Percentiles rank a stretch among this genome's conserved stretches.
phyloP scores from a whole-genome alignment of 139 green algal species.

The Chlamydomonas schloesseri region DNA sequence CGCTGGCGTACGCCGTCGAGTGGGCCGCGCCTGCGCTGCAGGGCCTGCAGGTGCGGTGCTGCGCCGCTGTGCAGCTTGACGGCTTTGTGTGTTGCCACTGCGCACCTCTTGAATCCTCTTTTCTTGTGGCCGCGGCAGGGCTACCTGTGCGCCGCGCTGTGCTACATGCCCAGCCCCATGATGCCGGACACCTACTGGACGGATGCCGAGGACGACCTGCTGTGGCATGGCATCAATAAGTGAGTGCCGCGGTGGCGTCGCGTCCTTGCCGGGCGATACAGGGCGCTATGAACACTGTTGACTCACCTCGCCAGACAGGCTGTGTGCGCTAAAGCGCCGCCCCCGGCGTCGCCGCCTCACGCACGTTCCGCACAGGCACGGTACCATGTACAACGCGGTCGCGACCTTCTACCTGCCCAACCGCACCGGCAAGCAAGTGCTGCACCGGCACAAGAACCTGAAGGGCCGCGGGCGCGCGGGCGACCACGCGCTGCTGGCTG shows the following conservation, averaged over 20 bases:
- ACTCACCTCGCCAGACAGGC: too few relatives aligned
- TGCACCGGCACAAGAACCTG: constrained; percentile 36
- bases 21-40: constrained; percentile 8
- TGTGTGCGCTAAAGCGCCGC: too few relatives aligned
- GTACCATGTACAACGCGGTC: not conserved
- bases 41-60: constrained; percentile 15
- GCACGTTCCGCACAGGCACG: too few relatives aligned
- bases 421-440: not conserved
- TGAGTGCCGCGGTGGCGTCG: too few relatives aligned
- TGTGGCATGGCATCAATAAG: not conserved
- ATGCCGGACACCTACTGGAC: constrained; percentile 47
- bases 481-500: not conserved
- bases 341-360: too few relatives aligned
- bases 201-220: constrained; percentile 39
- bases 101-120: too few relatives aligned
- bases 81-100: too few relatives aligned
- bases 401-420: not conserved
- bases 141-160: constrained; percentile 6
- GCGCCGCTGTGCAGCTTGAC: too few relatives aligned
- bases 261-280: too few relatives aligned
- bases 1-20: not conserved
- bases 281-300: too few relatives aligned
- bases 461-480: not conserved
- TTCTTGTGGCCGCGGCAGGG: constrained; percentile 8
- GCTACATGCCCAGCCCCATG: constrained; percentile 16